Percentiles rank a stretch among this genome's conserved stretches.
Evolutionary conservation across 768 basidiomycete species (phyloP).

Genomic region (Sporobolomyces pararoseus): DNA sequence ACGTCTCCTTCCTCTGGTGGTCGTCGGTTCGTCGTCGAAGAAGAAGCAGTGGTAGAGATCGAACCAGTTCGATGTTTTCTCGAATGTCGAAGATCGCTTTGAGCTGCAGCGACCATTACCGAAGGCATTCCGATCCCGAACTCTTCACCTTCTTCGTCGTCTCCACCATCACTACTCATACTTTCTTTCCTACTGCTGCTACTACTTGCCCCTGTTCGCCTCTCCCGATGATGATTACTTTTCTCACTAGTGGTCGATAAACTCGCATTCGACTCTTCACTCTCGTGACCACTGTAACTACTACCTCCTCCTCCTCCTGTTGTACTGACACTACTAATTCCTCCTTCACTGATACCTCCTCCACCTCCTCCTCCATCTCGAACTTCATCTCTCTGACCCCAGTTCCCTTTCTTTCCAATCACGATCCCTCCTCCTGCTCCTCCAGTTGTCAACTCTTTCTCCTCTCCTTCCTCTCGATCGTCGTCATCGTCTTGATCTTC

Average conservation of each 20-base stretch:
- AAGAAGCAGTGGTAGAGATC: constrained; percentile 1
- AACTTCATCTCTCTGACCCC: neutral
- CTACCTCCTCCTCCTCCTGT: neutral
- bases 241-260: too few relatives aligned
- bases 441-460: neutral
- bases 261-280: too few relatives aligned
- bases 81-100: constrained; percentile 10
- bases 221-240: neutral
- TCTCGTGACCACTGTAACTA: too few relatives aligned
- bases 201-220: neutral
- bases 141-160: neutral
- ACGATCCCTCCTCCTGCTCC: constrained; percentile 4
- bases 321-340: neutral
- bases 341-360: neutral
- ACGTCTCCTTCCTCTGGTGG: neutral
- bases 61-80: neutral
- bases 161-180: too few relatives aligned
- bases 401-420: constrained; percentile 6
- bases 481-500: too few relatives aligned
- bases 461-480: neutral
- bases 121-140: constrained; percentile 3
- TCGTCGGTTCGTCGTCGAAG: neutral
- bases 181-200: neutral
- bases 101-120: neutral
- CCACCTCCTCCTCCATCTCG: neutral